Conservation (phyloP, 2,329 filamentous ascomycete species). For the Cladophialophora immunda region DNA sequence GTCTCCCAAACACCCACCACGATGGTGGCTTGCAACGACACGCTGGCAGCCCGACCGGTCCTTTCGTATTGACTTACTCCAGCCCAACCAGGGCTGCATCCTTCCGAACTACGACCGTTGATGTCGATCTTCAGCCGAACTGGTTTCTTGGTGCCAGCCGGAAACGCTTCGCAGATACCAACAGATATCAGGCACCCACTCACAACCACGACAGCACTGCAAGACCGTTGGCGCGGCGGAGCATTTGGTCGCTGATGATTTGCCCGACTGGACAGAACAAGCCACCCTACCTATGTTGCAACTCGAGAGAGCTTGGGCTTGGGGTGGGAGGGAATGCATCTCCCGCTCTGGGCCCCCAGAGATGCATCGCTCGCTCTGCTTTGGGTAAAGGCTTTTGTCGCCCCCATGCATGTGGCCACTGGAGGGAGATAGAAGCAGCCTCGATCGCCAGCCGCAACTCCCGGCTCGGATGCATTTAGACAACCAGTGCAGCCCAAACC, state of each 20-base stretch:
- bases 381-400: slow-evolving; percentile 5
- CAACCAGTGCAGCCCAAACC: background rate
- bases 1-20: background rate
- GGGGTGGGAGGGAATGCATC: background rate
- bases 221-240: background rate
- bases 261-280: background rate
- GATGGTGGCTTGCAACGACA: slow-evolving; percentile 17
- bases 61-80: background rate
- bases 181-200: background rate
- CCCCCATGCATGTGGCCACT: background rate
- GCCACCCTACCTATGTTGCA: background rate
- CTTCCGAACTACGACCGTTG: slow-evolving; percentile 1
- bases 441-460: background rate
- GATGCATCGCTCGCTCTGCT: background rate
- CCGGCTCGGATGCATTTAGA: background rate
- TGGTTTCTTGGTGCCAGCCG: background rate
- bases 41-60: slow-evolving; percentile 4
- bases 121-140: background rate
- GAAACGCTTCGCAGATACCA: background rate
- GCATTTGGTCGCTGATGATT: background rate
- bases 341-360: background rate
- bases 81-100: background rate
- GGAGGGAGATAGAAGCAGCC: background rate
- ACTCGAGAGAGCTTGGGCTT: background rate
- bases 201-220: background rate